phyloP scores from a whole-genome alignment of 2,329 filamentous ascomycete genomes.

The Plenodomus biglobosus region DNA sequence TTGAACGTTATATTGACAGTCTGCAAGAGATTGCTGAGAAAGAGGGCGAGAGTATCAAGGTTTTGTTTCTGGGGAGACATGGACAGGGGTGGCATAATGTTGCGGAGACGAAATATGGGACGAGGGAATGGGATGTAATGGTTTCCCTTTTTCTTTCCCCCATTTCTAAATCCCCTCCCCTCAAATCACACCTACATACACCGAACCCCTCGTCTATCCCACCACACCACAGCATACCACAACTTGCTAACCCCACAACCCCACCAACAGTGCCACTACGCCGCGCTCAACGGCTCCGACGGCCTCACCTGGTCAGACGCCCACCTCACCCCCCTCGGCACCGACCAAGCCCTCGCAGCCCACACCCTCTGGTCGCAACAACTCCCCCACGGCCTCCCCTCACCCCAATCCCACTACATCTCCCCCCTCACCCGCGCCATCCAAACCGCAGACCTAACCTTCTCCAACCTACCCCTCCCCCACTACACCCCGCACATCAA shows the following conservation, averaged over 20 bases:
- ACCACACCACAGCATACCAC: not conserved
- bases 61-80: slow-evolving; percentile 69
- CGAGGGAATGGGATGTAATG: slow-evolving; percentile 68
- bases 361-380: slow-evolving; percentile 59
- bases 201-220: too few species aligned
- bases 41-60: slow-evolving; percentile 60
- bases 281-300: slow-evolving; percentile 63
- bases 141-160: too few species aligned
- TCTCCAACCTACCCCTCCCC: slow-evolving; percentile 56
- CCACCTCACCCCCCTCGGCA: slow-evolving; percentile 60
- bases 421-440: slow-evolving; percentile 66
- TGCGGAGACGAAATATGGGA: slow-evolving; percentile 68
- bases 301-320: slow-evolving; percentile 65
- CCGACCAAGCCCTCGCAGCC: slow-evolving; percentile 61
- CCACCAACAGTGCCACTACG: slow-evolving; percentile 60
- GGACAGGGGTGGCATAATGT: slow-evolving; percentile 68
- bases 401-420: slow-evolving; percentile 65
- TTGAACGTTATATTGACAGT: slow-evolving; percentile 57
- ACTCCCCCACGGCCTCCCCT: slow-evolving; percentile 57
- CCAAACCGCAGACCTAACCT: slow-evolving; percentile 64
- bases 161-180: not conserved
- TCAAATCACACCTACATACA: not conserved
- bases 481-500: slow-evolving; percentile 62
- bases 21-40: slow-evolving; percentile 51
- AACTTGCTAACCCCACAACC: not conserved